These are phyloP conservation scores for Parastagonospora avenae DNA, from an alignment of 2,329 filamentous ascomycete species.

Conservation along the genomic window DNA sequence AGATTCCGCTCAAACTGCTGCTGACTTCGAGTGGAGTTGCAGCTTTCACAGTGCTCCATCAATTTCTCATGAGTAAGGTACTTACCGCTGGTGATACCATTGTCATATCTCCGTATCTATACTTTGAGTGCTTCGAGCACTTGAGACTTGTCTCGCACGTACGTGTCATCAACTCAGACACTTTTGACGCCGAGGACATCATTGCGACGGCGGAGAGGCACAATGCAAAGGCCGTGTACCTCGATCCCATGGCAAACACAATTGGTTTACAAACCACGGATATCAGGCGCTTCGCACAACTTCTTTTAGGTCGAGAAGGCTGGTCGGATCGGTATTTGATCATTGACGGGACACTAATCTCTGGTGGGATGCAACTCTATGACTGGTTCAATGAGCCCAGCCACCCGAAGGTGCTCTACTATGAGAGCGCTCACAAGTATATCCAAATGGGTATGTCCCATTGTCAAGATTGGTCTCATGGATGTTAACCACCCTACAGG, in stretches of 20 bases:
- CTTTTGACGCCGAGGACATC: constrained; percentile 8
- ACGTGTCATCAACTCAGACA: neutral
- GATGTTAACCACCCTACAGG: no score
- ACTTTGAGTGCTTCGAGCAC: constrained; percentile 8
- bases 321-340: constrained; percentile 2
- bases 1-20: neutral
- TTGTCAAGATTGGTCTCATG: no score
- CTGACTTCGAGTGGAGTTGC: constrained; percentile 6
- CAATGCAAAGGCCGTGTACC: constrained; percentile 3
- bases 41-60: constrained; percentile 2
- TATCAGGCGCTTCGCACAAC: constrained; percentile 2
- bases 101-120: constrained; percentile 4
- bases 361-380: constrained; percentile 5
- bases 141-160: neutral
- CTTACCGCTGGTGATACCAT: neutral
- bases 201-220: constrained; percentile 4
- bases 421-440: constrained; percentile 9
- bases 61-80: constrained; percentile 2
- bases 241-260: constrained; percentile 8
- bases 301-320: neutral
- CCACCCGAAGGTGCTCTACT: constrained; percentile 4
- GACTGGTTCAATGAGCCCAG: constrained; percentile 7
- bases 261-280: constrained; percentile 2
- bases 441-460: constrained; percentile 1
- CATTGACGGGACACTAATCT: constrained; percentile 7